Conservation (phyloP, 1,284 basidiomycete genomes). For the Sphagnurus paluster region DNA sequence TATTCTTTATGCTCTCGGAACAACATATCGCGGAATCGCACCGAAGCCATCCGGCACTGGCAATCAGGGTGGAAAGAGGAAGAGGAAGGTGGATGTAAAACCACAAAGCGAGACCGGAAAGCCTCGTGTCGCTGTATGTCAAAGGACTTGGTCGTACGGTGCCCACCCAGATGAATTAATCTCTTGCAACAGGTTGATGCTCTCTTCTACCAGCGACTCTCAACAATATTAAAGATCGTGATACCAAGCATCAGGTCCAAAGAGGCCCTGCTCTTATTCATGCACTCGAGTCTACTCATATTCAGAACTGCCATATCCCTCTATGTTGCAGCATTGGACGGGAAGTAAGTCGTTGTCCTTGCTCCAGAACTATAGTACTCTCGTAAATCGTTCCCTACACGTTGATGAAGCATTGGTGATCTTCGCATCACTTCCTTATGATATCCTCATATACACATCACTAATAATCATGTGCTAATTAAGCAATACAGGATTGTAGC, state of each 20-base stretch:
- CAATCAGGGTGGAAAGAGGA: constrained; percentile 34
- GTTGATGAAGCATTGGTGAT: neutral
- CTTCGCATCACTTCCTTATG: neutral
- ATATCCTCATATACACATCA: neutral
- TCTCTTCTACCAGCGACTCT: constrained; percentile 84
- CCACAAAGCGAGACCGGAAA: constrained; percentile 33
- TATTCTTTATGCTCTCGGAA: constrained; percentile 59
- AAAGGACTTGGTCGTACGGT: neutral
- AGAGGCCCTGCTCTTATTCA: constrained; percentile 83
- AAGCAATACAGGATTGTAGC: constrained; percentile 77
- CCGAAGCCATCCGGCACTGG: constrained; percentile 35
- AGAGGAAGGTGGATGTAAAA: constrained; percentile 28
- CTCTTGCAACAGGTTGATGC: constrained; percentile 79
- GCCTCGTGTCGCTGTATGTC: constrained; percentile 65
- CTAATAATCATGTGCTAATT: constrained; percentile 9
- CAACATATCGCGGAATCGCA: constrained; percentile 56
- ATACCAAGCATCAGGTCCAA: constrained; percentile 86
- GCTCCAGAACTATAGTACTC: neutral
- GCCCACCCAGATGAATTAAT: neutral
- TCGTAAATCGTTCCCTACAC: neutral
- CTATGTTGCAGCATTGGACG: constrained; percentile 95
- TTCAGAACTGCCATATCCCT: constrained; percentile 89
- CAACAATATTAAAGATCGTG: constrained; percentile 81
- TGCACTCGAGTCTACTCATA: constrained; percentile 88
- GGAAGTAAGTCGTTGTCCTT: constrained; percentile 54